Evolutionary conservation across 169 alveolate species (phyloP), one percentile per base, ranked within the genome.

Genomic region (Perkinsus olseni): DNA sequence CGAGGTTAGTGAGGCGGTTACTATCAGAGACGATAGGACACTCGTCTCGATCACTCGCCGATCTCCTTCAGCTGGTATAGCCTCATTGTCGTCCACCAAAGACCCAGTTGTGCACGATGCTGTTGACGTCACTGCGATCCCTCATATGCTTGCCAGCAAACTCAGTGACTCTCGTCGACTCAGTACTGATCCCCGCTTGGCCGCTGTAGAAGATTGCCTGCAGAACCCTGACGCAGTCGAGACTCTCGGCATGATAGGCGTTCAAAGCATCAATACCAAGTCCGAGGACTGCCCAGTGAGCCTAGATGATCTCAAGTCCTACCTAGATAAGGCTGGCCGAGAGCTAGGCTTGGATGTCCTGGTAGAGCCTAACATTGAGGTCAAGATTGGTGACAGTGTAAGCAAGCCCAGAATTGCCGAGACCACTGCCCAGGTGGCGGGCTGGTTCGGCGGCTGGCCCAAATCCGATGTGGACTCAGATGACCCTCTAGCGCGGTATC

Each of bases 401-500:
- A 62, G 31, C 1, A 4, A 62, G 82, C 36, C 82, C 0, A 13
- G 82, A 62, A 62, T 62, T 62, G 82, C 82, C 82, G 82, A 62
- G 4, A 92, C 95, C 11, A 92, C 92, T 36, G 95, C 92, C 37
- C 94, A 93, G 13, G 93, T 92, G 82, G 92, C 93, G 38, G 74
- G 93, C 10, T 93, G 91, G 34, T 93, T 92, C n/a, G 92, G 95
- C 94, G 93, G 92, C 38, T 90, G 91, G 92, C 92, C 92, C 82
- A 92, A 92, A 6, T 36, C 95, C 38, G 93, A 94, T 45, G 93
- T 93, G 10, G 95, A 94, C 37, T 92, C 95, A 39, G 93, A 92
- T 34, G 95, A 92, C 31, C 74, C 93, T 28, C 38, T 92, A 93
- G 95, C 95, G 3, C 93, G 94, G 92, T 91, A 50, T 34, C 95